phyloP scores from a whole-genome alignment of 2,329 filamentous ascomycete genomes.

The Trichoderma polysporum region DNA sequence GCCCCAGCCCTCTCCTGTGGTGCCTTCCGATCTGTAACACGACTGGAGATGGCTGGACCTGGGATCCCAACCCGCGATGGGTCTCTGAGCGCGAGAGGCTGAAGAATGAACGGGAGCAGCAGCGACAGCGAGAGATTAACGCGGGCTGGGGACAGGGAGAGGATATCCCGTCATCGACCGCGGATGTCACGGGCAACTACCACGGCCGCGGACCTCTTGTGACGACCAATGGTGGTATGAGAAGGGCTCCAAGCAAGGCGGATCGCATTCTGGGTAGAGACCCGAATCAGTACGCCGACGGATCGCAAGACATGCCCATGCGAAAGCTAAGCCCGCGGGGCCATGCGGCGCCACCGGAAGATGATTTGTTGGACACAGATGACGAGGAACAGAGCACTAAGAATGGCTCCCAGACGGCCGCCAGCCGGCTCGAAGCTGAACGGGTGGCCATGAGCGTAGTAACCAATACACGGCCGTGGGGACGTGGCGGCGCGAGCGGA shows the following conservation, averaged over 20 bases:
- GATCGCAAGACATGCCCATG: conserved; percentile 46
- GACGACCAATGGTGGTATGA: conserved; percentile 32
- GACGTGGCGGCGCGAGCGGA: conserved; percentile 44
- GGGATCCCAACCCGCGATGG: conserved; percentile 85
- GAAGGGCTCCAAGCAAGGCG: conserved; percentile 53
- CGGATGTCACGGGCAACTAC: conserved; percentile 25
- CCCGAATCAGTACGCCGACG: conserved; percentile 55
- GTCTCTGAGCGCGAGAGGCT: conserved; percentile 66
- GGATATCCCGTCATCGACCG: conserved; percentile 22
- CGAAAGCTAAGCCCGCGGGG: conserved; percentile 49
- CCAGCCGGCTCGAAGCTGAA: conserved; percentile 37
- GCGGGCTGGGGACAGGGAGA: conserved; percentile 63
- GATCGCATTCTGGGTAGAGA: conserved; percentile 59
- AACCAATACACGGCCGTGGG: conserved; percentile 39
- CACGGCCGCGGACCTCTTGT: conserved; percentile 25
- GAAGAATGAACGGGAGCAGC: conserved; percentile 55
- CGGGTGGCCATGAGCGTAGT: conserved; percentile 47
- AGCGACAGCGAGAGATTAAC: conserved; percentile 61
- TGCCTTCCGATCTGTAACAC: conserved; percentile 78
- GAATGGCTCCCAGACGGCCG: not conserved
- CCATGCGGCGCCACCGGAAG: conserved; percentile 39
- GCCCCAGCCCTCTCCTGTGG: conserved; percentile 72
- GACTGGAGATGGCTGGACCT: conserved; percentile 88
- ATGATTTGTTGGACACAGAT: conserved; percentile 44
- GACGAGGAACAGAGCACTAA: conserved; percentile 33